Evolutionary conservation across 2,329 filamentous ascomycete species (phyloP).

Genomic region (Trichoderma asperellum): DNA sequence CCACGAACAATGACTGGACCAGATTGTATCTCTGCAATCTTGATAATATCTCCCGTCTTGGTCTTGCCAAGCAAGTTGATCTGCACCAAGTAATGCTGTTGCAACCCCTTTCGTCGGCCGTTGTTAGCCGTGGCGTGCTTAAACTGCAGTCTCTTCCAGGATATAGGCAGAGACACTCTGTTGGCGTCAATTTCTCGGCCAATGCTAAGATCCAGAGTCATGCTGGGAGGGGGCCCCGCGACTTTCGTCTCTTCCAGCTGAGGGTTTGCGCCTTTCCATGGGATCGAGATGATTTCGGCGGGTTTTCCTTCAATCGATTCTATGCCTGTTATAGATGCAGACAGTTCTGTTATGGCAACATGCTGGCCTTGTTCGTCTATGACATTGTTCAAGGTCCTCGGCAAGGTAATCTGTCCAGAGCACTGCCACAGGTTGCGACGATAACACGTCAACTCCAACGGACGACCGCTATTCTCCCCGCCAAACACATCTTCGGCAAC

Average conservation of each 20-base stretch:
- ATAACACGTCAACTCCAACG: conserved; percentile 90
- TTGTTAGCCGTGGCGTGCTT: conserved; percentile 97
- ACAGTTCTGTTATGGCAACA: conserved; percentile 75
- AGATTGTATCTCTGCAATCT: conserved; percentile 83
- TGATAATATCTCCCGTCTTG: conserved; percentile 66
- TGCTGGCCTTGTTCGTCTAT: conserved; percentile 75
- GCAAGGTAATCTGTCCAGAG: conserved; percentile 81
- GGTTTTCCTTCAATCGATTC: conserved; percentile 91
- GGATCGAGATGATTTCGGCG: conserved; percentile 94
- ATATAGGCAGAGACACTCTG: conserved; percentile 78
- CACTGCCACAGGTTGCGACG: conserved; percentile 94
- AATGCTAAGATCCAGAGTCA: conserved; percentile 58
- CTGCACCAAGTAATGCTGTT: conserved; percentile 91
- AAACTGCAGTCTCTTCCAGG: conserved; percentile 94
- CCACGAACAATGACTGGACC: conserved; percentile 95
- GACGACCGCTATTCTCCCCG: conserved; percentile 58
- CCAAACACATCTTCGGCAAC: conserved; percentile 80
- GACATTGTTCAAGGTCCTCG: conserved; percentile 71
- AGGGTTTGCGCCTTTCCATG: conserved; percentile 82
- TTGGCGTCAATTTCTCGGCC: conserved; percentile 76
- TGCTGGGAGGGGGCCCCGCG: conserved; percentile 55
- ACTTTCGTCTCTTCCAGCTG: conserved; percentile 56
- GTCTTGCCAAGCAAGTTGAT: conserved; percentile 81
- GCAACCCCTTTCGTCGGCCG: conserved; percentile 86
- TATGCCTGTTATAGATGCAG: conserved; percentile 79